Evolutionary conservation across 2,329 filamentous ascomycete genomes (phyloP).

Genomic region (Xylaria sp.): DNA sequence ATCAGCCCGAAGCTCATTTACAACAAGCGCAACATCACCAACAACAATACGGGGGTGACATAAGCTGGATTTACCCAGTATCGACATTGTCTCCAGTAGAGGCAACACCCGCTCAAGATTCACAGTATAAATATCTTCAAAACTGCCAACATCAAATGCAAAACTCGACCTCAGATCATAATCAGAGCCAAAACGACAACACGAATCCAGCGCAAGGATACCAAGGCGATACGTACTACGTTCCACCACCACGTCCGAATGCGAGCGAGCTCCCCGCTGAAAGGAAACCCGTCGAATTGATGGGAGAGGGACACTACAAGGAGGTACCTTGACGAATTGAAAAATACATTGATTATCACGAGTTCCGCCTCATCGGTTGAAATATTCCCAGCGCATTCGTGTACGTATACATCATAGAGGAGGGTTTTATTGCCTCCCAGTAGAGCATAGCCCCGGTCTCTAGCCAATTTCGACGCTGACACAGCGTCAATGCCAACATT

Average conservation of each 20-base stretch:
- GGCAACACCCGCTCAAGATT: not conserved
- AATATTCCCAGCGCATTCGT: conserved; percentile 2
- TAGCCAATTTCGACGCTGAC: not conserved
- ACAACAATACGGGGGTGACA: conserved; percentile 9
- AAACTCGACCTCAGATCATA: conserved; percentile 19
- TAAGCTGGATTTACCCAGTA: conserved; percentile 19
- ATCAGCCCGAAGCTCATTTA: conserved; percentile 15
- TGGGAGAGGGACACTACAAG: conserved; percentile 51
- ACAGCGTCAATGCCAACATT: not conserved
- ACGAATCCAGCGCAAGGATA: conserved; percentile 1
- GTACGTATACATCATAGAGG: conserved; percentile 8
- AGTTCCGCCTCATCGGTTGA: not conserved
- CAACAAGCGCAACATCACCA: conserved; percentile 13
- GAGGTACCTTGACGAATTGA: conserved; percentile 40
- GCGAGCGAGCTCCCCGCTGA: conserved; percentile 51
- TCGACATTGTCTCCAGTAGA: conserved; percentile 16
- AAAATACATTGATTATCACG: not conserved
- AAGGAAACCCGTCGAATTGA: conserved; percentile 50
- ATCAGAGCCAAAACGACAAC: conserved; percentile 10
- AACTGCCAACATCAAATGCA: conserved; percentile 18
- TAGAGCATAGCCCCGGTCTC: not conserved
- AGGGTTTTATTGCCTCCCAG: not conserved
- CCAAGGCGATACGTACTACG: conserved; percentile 8
- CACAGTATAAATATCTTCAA: conserved; percentile 27
- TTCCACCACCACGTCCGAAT: conserved; percentile 32